A percentile compares a stretch with the other conserved stretches of the same genome.
Evolutionary conservation across 2,329 filamentous ascomycete species (phyloP).

Genomic region (Colletotrichum caudatum): DNA sequence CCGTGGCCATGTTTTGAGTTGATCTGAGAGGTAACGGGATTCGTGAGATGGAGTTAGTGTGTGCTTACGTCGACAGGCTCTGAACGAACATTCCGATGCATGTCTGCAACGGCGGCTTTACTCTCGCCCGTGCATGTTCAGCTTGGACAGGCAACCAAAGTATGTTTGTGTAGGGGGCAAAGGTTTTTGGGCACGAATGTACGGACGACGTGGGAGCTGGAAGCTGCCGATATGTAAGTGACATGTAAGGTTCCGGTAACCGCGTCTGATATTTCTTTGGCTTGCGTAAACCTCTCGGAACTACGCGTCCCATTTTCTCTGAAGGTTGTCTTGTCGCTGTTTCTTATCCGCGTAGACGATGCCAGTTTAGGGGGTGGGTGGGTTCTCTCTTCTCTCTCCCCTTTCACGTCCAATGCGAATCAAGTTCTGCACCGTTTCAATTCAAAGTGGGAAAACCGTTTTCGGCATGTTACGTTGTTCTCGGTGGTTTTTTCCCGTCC

Average conservation of each 20-base stretch:
- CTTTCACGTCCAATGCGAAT: background rate
- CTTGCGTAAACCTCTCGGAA: background rate
- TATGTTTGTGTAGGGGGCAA: background rate
- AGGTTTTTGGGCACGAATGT: background rate
- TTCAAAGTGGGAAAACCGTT: background rate
- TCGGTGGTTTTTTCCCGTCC: background rate
- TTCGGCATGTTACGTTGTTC: constrained; percentile 9
- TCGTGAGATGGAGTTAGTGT: background rate
- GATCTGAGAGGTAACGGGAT: background rate
- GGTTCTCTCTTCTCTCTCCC: background rate
- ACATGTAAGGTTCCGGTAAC: background rate
- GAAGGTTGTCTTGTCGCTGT: background rate
- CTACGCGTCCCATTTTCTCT: background rate
- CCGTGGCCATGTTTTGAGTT: constrained; percentile 7
- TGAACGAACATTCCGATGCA: background rate
- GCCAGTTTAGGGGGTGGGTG: background rate
- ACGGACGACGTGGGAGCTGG: background rate
- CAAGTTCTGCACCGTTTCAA: background rate
- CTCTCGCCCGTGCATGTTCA: background rate
- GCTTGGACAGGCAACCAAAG: background rate
- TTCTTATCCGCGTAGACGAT: background rate
- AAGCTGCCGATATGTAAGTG: background rate
- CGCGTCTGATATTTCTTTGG: background rate
- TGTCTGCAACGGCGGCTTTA: background rate
- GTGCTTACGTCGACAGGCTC: constrained; percentile 4